These are phyloP conservation scores for Scheffersomyces stipitis DNA, from an alignment of 805 yeast species.

Conservation along the genomic window DNA sequence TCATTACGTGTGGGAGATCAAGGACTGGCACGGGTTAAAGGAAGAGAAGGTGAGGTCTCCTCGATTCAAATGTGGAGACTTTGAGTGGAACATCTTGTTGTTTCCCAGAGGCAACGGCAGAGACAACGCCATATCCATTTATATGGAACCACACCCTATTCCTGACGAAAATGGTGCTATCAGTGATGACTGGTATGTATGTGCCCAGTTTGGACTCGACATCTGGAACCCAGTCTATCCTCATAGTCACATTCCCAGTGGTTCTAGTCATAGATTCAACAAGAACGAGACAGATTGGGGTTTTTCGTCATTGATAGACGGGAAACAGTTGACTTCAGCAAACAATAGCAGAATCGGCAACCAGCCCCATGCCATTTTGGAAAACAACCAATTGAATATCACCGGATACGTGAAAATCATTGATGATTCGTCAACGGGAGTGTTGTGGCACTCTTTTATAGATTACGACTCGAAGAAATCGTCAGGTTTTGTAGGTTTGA, in stretches of 20 bases:
- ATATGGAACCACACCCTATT: conserved; percentile 71
- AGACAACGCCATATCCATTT: conserved; percentile 59
- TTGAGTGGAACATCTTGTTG: conserved; percentile 66
- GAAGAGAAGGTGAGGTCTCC: conserved; percentile 48
- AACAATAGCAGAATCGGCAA: conserved; percentile 13
- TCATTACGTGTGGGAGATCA: conserved; percentile 50
- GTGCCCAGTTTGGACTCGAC: conserved; percentile 86
- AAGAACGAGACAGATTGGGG: conserved; percentile 93
- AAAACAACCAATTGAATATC: conserved; percentile 60
- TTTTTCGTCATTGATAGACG: conserved; percentile 71
- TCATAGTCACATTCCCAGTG: conserved; percentile 53
- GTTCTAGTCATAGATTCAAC: conserved; percentile 77
- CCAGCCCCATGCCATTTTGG: conserved; percentile 38
- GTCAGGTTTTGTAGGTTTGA: conserved; percentile 90
- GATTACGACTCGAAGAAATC: conserved; percentile 83
- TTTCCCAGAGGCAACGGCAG: conserved; percentile 76
- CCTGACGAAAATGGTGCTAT: conserved; percentile 20
- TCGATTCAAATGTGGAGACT: conserved; percentile 57
- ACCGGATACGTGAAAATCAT: conserved; percentile 76
- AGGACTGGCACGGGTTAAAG: conserved; percentile 44
- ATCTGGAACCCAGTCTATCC: conserved; percentile 81
- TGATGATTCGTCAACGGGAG: conserved; percentile 87
- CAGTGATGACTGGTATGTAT: conserved; percentile 74
- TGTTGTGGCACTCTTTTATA: conserved; percentile 84
- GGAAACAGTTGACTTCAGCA: conserved; percentile 46